Conservation (phyloP, 768 basidiomycete genomes). For the Phaeotremella fagi region DNA sequence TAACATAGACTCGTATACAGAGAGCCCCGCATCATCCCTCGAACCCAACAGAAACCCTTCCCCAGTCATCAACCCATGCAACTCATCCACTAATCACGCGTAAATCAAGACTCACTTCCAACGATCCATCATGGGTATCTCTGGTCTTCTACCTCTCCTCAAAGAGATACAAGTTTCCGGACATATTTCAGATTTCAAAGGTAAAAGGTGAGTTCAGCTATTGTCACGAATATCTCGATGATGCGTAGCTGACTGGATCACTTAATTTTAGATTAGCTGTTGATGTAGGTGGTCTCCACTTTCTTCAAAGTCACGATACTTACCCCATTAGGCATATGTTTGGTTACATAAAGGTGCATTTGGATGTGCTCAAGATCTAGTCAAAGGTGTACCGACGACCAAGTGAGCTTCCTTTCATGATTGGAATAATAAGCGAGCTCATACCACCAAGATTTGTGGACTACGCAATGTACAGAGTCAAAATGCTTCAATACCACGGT, state of each 20-base stretch:
- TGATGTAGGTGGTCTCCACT: slow-evolving; percentile 54
- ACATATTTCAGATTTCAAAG: slow-evolving; percentile 74
- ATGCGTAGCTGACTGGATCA: background rate
- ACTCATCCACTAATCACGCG: no score
- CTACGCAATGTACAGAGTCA: slow-evolving; percentile 88
- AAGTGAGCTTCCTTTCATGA: slow-evolving; percentile 57
- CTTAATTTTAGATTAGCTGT: slow-evolving; percentile 59
- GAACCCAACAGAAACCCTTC: no score
- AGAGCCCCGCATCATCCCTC: no score
- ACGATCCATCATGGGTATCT: slow-evolving; percentile 89
- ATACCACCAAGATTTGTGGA: slow-evolving; percentile 73
- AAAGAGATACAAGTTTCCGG: slow-evolving; percentile 78
- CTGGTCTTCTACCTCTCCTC: slow-evolving; percentile 80
- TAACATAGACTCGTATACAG: no score
- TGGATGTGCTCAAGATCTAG: slow-evolving; percentile 83
- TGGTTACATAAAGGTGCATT: slow-evolving; percentile 65
- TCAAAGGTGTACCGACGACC: slow-evolving; percentile 72
- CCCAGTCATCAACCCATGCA: no score
- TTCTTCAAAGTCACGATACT: background rate
- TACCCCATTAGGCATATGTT: slow-evolving; percentile 60
- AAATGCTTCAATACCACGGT: slow-evolving; percentile 74
- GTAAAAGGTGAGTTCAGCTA: slow-evolving; percentile 57
- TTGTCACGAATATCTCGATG: background rate
- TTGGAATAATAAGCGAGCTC: background rate
- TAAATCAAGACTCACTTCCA: no score